Percentiles rank a stretch among this genome's conserved stretches.
Conservation (phyloP, 2,329 filamentous ascomycete genomes). For the Aspergillus quadrilineatus region DNA sequence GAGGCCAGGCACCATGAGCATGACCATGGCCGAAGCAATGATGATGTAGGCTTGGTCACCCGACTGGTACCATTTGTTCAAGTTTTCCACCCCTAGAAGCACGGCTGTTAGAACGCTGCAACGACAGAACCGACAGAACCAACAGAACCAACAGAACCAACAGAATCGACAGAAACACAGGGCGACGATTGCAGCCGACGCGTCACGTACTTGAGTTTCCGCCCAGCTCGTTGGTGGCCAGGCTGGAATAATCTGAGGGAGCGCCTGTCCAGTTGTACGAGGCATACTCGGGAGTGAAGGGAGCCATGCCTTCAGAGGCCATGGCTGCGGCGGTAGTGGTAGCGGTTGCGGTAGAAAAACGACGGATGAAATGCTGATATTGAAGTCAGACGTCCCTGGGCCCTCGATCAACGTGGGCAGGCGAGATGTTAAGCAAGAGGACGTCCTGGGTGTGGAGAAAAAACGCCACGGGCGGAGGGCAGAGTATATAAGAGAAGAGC, state of each 20-base stretch:
- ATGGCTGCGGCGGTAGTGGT: constrained; percentile 21
- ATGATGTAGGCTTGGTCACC: constrained; percentile 96
- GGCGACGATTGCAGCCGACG: not conserved
- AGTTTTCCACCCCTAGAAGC: constrained; percentile 69
- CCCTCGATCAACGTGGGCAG: constrained; percentile 9
- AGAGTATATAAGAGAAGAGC: constrained; percentile 21
- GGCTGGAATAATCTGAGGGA: constrained; percentile 42
- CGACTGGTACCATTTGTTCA: constrained; percentile 92
- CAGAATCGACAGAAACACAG: too few species aligned
- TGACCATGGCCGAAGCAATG: constrained; percentile 83
- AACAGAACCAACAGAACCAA: too few species aligned
- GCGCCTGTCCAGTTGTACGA: constrained; percentile 52
- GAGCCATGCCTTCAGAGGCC: constrained; percentile 30
- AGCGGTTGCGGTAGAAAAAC: not conserved
- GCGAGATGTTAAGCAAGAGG: not conserved
- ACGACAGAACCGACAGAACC: too few species aligned
- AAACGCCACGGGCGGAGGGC: constrained; percentile 20
- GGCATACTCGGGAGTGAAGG: constrained; percentile 45
- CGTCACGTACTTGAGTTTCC: constrained; percentile 72
- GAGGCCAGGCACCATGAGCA: constrained; percentile 95
- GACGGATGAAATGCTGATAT: not conserved
- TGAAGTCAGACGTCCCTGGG: not conserved
- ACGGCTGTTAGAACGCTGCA: constrained; percentile 2
- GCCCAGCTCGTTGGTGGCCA: constrained; percentile 61
- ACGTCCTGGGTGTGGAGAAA: constrained; percentile 26